Conservation (phyloP, 768 basidiomycete genomes). For the Calocybe indica region DNA sequence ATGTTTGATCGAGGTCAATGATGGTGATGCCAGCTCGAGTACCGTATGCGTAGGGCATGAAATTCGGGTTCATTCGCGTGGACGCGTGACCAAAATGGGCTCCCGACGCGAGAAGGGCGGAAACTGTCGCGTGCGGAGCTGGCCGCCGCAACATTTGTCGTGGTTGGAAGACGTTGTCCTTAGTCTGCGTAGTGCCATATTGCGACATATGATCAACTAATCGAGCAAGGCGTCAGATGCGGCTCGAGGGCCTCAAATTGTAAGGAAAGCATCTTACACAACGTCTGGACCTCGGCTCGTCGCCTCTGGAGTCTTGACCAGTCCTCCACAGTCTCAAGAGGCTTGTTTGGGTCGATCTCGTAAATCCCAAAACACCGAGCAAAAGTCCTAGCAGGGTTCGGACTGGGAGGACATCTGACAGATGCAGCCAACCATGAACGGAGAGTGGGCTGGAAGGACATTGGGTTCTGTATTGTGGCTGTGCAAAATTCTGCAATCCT, state of each 20-base stretch:
- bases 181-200: slow-evolving; percentile 74
- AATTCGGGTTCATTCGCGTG: slow-evolving; percentile 82
- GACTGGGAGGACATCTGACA: slow-evolving; percentile 20
- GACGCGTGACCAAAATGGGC: slow-evolving; percentile 91
- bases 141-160: slow-evolving; percentile 67
- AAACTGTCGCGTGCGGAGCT: slow-evolving; percentile 67
- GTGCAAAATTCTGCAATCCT: slow-evolving; percentile 30
- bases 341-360: slow-evolving; percentile 6
- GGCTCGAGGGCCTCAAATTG: background rate
- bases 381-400: slow-evolving; percentile 5
- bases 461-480: slow-evolving; percentile 34
- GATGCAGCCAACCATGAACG: slow-evolving; percentile 32
- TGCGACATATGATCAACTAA: slow-evolving; percentile 59
- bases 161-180: slow-evolving; percentile 65
- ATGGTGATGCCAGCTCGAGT: slow-evolving; percentile 84
- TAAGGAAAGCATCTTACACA: slow-evolving; percentile 37
- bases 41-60: slow-evolving; percentile 90
- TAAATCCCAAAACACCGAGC: slow-evolving; percentile 22
- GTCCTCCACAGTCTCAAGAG: slow-evolving; percentile 46
- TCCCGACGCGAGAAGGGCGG: slow-evolving; percentile 86
- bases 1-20: slow-evolving; percentile 92
- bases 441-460: slow-evolving; percentile 30
- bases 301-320: slow-evolving; percentile 60
- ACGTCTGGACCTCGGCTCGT: slow-evolving; percentile 46
- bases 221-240: slow-evolving; percentile 3